Percentiles rank a stretch among this genome's conserved stretches.
phyloP scores from a whole-genome alignment of 2,329 filamentous ascomycete genomes.

The Colletotrichum tropicicola region DNA sequence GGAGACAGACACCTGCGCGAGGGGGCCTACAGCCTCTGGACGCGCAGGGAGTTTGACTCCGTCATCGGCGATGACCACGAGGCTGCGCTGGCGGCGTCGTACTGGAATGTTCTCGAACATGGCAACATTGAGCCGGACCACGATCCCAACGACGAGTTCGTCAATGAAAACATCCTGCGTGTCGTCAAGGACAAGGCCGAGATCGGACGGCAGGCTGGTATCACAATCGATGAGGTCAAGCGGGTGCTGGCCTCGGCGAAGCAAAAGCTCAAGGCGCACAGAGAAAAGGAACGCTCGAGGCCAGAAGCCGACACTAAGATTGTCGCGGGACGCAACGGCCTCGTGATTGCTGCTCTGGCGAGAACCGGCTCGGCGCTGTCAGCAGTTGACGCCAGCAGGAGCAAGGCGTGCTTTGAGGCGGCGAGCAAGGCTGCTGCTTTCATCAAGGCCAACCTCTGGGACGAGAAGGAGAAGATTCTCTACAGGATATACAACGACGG shows the following conservation, averaged over 20 bases:
- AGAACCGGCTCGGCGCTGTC: constrained; percentile 76
- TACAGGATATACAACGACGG: constrained; percentile 79
- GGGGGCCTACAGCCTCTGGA: constrained; percentile 96
- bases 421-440: constrained; percentile 77
- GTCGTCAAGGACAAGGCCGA: constrained; percentile 73
- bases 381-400: constrained; percentile 63
- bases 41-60: constrained; percentile 82
- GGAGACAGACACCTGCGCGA: constrained; percentile 85
- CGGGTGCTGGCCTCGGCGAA: constrained; percentile 74
- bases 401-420: constrained; percentile 68
- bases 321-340: constrained; percentile 86
- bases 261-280: constrained; percentile 73
- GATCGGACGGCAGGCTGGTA: constrained; percentile 78
- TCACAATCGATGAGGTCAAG: constrained; percentile 74
- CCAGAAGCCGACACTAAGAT: constrained; percentile 90
- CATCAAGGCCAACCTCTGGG: constrained; percentile 78
- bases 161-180: constrained; percentile 89
- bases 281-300: constrained; percentile 77
- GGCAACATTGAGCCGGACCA: constrained; percentile 86
- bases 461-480: constrained; percentile 67
- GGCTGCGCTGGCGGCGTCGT: constrained; percentile 75
- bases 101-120: constrained; percentile 85
- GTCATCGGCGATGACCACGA: constrained; percentile 67
- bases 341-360: constrained; percentile 85
- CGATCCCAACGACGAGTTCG: constrained; percentile 92